Base-by-base conservation (phyloP, 768 basidiomycete species). In the Phylloporus arenicola region DNA sequence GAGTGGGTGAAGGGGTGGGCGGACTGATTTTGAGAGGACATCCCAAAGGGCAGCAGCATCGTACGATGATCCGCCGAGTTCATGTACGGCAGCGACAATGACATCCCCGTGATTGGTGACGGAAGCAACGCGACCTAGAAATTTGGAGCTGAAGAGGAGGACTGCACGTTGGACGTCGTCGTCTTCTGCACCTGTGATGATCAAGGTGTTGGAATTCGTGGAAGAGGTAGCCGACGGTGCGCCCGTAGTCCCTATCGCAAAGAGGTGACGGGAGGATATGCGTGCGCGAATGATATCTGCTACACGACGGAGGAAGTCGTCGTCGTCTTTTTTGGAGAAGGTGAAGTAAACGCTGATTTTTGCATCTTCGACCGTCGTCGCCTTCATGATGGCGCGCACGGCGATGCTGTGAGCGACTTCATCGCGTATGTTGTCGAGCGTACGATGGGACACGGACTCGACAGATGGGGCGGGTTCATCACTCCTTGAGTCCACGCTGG, bases 21-120 rank as follows among this genome's bases (percentile, higher is more conserved):
- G 70, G 1, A 80, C 75, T 3, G 81, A 76, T 63, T 88, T 88
- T 39, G 74, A 74, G n/a, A 87, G 69, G 43, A 83, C 78, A 55
- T 87, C 84, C 81, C 80, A 81, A 3, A 89, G 71, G 37, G 86
- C 83, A 4, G 75, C 72, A 40, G 78, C 79, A 60, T 90, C 87
- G 59, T 81, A 84, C 1, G 75, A 65, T 0, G 77, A 74, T 6
- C 65, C 68, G 16, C 78, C 78, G 37, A 86, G 65, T 53, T 80
- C 78, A 7, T 75, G 70, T n/a, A 85, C 74, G 31, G 71, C 64
- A 6, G 77, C 81, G 5, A 78, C 58, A 57, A 75, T 66, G 16
- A 57, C 47, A 43, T 62, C 60, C 25, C 65, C 66, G 30, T 70
- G 68, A 29, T 68, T 71, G 5, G 60, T 59, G 13, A 73, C 69